Evolutionary conservation across 306 rosid genomes (phyloP), one percentile per base, ranked within the genome.

Genomic region (Quercus parvula): DNA sequence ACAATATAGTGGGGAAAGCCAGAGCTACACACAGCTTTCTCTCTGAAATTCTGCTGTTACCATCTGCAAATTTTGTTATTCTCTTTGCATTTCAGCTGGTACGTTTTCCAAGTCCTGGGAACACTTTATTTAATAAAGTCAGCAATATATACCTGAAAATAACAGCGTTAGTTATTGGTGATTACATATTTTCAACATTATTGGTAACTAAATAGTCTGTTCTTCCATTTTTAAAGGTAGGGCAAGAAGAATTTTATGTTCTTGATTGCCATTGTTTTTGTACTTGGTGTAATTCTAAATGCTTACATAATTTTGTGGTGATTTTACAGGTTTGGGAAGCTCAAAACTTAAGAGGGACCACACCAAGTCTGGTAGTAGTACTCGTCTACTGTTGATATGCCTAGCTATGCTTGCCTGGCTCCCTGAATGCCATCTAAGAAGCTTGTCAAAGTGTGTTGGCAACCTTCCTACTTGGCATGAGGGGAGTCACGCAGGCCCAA

Each of bases 351-450:
- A 5, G 24, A 5, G 24, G 14, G 25, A 17, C 51, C 10, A 11
- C n/a, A 19, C 4, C 5, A 31, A 18, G 13, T 9, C 30, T 22
- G 10, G 10, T 69, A 25, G 59, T 49, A 2, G 70, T 49, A 2
- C 18, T 6, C 24, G 69, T 56, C 28, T 67, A 56, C 52, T 68
- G 28, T n/a, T 38, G 66, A 30, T 64, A 44, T 49, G 17, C 54
- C 79, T 61, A 41, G 46, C 46, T 38, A 54, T 11, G 78, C 70
- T 54, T 87, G 97, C 92, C 95, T 92, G 96, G 92, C 94, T 92
- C 92, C 97, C 92, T 92, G 95, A 75, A 92, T 90, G 96, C 94
- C 97, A 92, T 86, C 15, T 92, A 86, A 78, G 84, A 78, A 86
- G 87, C 81, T 81, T 89, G 84, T 76, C 77, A 87, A 79, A 52